Base-by-base conservation (phyloP, 805 yeast species). In the Clavispora carvajalis region DNA sequence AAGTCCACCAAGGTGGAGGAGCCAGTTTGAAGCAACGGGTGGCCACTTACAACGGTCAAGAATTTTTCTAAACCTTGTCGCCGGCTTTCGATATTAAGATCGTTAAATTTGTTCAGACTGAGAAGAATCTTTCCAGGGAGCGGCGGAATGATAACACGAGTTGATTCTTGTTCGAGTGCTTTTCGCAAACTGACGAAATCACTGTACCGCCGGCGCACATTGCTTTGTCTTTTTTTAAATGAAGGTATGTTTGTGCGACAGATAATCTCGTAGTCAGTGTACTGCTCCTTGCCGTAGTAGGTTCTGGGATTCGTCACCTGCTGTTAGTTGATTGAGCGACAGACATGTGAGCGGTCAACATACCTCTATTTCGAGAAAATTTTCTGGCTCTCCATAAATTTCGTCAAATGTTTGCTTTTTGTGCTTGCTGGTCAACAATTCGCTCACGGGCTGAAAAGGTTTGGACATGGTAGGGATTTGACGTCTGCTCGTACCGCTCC, bases 201-300 rank as follows among this genome's bases (percentile, higher is more conserved):
- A 33, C 89, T 79, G 67, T 88, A 91, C 36, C 98, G 65, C 52
- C 99, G 74, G 45, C 97, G 77, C 6, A 89, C 95, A 23, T 71
- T 63, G 22, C 88, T 78, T 30, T 61, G 60, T 38, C 80, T 69
- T 45, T 77, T 74, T 47, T 76, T 76, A 63, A 93, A 91, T 2
- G 89, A 81, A 1, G 98, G 98, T 41, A 93, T 79, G 62, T 93
- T 91, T 18, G 97, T 91, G 39, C 89, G 73, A 59, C 96, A 88
- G 7, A 85, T 71, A 17, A 91, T 79, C 61, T 90, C 97, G 62
- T 91, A 91, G 62, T 91, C 98, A 8, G 98, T 91, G 60, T 73
- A 91, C 80, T 82, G 79, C 22, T 79, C 74, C 23, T 79, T 63
- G 17, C 83, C 76, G 42, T 65, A 63, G 53, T 86, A 95, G 0